Evolutionary conservation across 1,139 yeast genomes (phyloP), one percentile per base, ranked within the genome.

Genomic region (Candida pseudoviswanathii): DNA sequence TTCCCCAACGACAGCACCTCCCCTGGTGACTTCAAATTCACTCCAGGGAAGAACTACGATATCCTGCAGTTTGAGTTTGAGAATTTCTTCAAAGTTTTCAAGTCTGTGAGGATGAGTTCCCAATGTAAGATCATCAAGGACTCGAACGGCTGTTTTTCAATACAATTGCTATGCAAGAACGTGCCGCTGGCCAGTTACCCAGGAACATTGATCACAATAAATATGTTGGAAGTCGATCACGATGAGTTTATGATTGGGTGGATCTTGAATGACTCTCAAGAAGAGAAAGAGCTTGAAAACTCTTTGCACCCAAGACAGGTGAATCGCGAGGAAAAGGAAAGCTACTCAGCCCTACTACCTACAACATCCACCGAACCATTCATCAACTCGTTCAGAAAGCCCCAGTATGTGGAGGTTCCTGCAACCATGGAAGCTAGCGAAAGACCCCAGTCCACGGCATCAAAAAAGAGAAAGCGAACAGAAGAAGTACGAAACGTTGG

Each of bases 1-100:
- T 77, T 86, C 52, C 96, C 96, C 0, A 80, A 77, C 51, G 89
- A 82, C 46, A 76, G 78, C 56, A 71, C 84, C 1, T 80, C 84
- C 7, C 65, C 89, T 43, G 95, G 87, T 63, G 75, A 65, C 57
- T 58, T 63, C 32, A 64, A 58, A 42, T 61, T 73, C 4, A 66
- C 58, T 29, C 24, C 45, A 40, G 9, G 43, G 59, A 24, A 52
- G 62, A 55, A 64, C 11, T 48, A 46, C 24, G 41, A 50, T 7
- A 56, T 62, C n/a, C 70, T 79, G 2, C 77, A 78, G 54, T 82
- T 78, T 61, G 81, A 79, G 53, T 86, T 83, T 57, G 58, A 63
- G 4, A 71, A 77, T 25, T 82, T 86, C 56, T 75, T 78, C 50
- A 81, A 78, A 58, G 73, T 84, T 7, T 65, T 81, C 46, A 75